phyloP scores from a whole-genome alignment of 306 rosid species.

The Arachis hypogaea region DNA sequence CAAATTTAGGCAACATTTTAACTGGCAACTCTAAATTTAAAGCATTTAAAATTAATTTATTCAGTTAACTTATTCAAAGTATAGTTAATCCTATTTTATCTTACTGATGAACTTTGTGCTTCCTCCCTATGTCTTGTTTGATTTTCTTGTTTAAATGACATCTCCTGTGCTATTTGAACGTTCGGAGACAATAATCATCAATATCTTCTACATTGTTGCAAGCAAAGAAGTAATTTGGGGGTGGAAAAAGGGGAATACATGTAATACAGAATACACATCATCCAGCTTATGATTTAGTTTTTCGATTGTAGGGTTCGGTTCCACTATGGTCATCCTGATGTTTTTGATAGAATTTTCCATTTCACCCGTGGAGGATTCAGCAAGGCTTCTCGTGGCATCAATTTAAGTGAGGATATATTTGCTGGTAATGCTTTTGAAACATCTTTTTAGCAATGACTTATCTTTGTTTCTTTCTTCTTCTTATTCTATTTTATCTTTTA shows the following conservation, averaged over 20 bases:
- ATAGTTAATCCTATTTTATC: not conserved
- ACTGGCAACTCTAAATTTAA: not conserved
- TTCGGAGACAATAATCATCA: conserved; percentile 26
- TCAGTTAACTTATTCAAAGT: conserved; percentile 18
- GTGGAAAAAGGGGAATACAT: not conserved
- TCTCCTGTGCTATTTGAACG: conserved; percentile 23
- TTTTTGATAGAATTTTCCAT: conserved; percentile 93
- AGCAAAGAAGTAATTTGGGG: not conserved
- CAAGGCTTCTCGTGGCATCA: conserved; percentile 96
- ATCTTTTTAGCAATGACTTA: too few relatives aligned
- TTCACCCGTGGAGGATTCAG: conserved; percentile 98
- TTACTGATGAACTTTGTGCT: conserved; percentile 25
- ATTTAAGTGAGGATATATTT: conserved; percentile 97
- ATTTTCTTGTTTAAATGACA: not conserved
- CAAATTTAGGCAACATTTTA: too few relatives aligned
- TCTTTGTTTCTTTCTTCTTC: too few relatives aligned
- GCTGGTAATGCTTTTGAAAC: conserved; percentile 63
- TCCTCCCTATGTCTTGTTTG: conserved; percentile 12
- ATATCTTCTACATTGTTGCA: conserved; percentile 9
- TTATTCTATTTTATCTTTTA: too few relatives aligned
- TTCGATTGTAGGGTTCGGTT: conserved; percentile 77
- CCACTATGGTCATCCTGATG: conserved; percentile 98
- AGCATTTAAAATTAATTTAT: conserved; percentile 19
- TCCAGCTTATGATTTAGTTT: conserved; percentile 32
- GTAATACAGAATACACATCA: conserved; percentile 11